Evolutionary conservation across 2,329 filamentous ascomycete species (phyloP), one percentile per base, ranked within the genome.

Genomic region (Penicillium decumbens): DNA sequence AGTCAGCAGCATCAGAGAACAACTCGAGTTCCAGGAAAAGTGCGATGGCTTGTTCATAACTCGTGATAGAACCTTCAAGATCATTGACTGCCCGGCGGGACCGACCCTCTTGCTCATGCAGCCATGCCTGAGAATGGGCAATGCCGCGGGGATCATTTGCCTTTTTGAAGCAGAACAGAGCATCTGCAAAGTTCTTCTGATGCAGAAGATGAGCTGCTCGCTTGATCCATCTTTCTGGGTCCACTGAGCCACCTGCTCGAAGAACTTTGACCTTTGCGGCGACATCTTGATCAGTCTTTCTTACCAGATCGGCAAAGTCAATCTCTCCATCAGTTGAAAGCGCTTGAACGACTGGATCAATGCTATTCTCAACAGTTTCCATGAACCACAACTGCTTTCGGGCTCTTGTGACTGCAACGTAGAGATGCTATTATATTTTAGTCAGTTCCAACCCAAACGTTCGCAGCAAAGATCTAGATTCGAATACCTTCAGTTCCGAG

Each of bases 391-490:
- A 45, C 18, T 57, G 55, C 32, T 55, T 59, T 10, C 64, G 56
- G 0, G 64, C 57, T 44, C 65, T 57, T 3, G 65, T 68, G 1
- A 64, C 48, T 7, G 60, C 64, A 15, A 68, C 63, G 47, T 68
- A 68, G 2, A 67, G 45, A 43, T 64, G 51, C 60, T 67, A 45
- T 12, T 47, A 41, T 15, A 39, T 15, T 3, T 30, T 20, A 10
- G 27, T 53, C 29, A 59, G 35, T 18, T 5, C 1, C 6, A 7
- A 13, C 38, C n/a, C 18, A 15, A 38, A 6, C 7, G 3, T 28
- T n/a, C 24, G 18, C 6, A 28, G 5, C 25, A 15, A 5, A 33
- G 12, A 3, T 12, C 2, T 1, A 25, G 9, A 10, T n/a, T 10
- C 20, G 2, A 5, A 38, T 25, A 55, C 53, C 44, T 55, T 55